phyloP scores from a whole-genome alignment of 2,329 filamentous ascomycete genomes.

The Apiospora hydei region DNA sequence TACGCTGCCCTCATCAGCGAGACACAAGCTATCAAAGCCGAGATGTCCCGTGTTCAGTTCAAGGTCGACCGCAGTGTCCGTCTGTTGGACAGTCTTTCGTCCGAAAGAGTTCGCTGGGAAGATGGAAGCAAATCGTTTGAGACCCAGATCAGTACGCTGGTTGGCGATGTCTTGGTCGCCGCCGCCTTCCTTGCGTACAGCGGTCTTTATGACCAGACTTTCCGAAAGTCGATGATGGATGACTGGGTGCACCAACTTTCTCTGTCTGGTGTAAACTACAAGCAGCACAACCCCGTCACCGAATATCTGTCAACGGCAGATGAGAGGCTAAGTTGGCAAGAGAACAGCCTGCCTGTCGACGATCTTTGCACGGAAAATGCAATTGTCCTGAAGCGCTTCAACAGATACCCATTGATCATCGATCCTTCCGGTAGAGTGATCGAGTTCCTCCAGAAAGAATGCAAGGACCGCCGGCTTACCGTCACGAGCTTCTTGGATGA shows the following conservation, averaged over 20 bases:
- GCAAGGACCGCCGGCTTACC: constrained; percentile 89
- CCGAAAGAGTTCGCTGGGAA: constrained; percentile 93
- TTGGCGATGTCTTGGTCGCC: constrained; percentile 95
- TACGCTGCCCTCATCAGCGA: constrained; percentile 96
- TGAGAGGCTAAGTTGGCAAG: constrained; percentile 93
- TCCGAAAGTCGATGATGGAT: constrained; percentile 96
- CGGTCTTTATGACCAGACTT: constrained; percentile 96
- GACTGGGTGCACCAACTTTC: constrained; percentile 96
- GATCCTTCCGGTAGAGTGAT: constrained; percentile 94
- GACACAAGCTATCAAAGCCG: constrained; percentile 94
- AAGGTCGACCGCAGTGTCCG: constrained; percentile 97
- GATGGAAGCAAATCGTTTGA: constrained; percentile 98
- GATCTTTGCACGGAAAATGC: constrained; percentile 99
- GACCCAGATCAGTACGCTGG: constrained; percentile 94
- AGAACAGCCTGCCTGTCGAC: constrained; percentile 90
- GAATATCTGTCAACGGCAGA: constrained; percentile 97
- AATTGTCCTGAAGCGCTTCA: constrained; percentile 96
- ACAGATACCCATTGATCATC: constrained; percentile 97
- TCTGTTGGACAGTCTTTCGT: constrained; percentile 92
- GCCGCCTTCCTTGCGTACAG: constrained; percentile 97
- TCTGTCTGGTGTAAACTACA: constrained; percentile 91
- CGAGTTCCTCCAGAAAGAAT: constrained; percentile 94
- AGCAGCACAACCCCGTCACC: constrained; percentile 91
- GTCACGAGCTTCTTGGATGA: constrained; percentile 98
- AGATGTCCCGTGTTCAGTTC: constrained; percentile 96